Conservation (phyloP, 495 filamentous ascomycete genomes). For the Aspergillus baeticus region DNA sequence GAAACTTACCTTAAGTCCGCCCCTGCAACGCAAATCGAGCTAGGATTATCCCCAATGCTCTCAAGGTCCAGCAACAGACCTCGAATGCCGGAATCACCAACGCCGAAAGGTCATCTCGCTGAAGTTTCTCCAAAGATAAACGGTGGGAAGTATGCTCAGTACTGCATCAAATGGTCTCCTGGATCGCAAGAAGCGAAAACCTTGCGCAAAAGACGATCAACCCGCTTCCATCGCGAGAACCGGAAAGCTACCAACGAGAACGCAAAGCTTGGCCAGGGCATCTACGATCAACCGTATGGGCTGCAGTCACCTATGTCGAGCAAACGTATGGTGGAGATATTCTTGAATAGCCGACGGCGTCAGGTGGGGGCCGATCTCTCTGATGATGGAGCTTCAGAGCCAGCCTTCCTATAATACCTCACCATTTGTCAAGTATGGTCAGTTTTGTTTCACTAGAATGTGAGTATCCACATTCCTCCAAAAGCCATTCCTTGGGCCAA, state of each 20-base stretch:
- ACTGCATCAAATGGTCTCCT: conserved; percentile 34
- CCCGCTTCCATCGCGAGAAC: conserved; percentile 23
- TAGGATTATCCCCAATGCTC: conserved; percentile 28
- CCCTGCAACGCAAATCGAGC: neutral
- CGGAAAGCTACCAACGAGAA: conserved; percentile 35
- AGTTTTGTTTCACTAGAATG: neutral
- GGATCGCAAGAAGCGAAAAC: conserved; percentile 23
- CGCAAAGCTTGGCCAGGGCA: conserved; percentile 22
- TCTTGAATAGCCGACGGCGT: conserved; percentile 53
- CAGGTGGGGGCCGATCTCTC: conserved; percentile 32
- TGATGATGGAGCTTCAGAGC: conserved; percentile 18
- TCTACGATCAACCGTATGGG: conserved; percentile 23
- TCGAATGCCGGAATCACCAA: conserved; percentile 30
- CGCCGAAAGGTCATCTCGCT: conserved; percentile 22
- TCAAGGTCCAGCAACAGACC: conserved; percentile 23
- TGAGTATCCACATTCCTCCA: neutral
- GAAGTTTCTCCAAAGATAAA: conserved; percentile 23
- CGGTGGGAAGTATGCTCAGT: conserved; percentile 34
- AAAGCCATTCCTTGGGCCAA: conserved; percentile 2
- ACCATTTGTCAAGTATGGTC: neutral
- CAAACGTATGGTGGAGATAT: conserved; percentile 60
- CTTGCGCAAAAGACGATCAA: conserved; percentile 29
- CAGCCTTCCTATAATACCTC: conserved; percentile 28
- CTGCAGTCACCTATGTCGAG: conserved; percentile 40
- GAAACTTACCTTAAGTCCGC: conserved; percentile 1